These are phyloP conservation scores for Colletotrichum tabaci DNA, from an alignment of 2,329 filamentous ascomycete species.

Conservation along the genomic window DNA sequence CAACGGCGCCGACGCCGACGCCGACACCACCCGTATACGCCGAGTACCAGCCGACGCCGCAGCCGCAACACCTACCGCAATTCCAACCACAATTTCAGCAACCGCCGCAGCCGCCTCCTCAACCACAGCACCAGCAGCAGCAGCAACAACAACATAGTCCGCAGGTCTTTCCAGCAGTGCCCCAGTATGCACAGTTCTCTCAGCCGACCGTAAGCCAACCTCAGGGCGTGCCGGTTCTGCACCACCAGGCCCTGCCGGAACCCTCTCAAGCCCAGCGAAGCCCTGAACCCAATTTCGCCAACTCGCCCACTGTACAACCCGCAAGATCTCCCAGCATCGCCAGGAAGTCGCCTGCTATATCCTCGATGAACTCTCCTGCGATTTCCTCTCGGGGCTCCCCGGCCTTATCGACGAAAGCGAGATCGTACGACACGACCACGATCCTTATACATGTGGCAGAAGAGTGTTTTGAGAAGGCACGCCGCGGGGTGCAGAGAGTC, in stretches of 20 bases:
- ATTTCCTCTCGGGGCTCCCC: conserved; percentile 52
- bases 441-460: conserved; percentile 81
- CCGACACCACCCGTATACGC: conserved; percentile 11
- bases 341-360: conserved; percentile 54
- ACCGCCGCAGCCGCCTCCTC: conserved; percentile 34
- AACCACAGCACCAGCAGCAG: conserved; percentile 8
- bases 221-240: conserved; percentile 31
- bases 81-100: conserved; percentile 38
- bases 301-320: conserved; percentile 57
- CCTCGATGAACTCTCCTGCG: conserved; percentile 44
- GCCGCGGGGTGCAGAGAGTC: conserved; percentile 65
- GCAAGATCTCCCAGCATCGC: conserved; percentile 55
- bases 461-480: conserved; percentile 80
- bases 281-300: conserved; percentile 56
- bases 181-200: conserved; percentile 39
- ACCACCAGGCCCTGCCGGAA: conserved; percentile 33
- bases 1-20: conserved; percentile 26
- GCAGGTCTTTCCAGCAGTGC: conserved; percentile 24
- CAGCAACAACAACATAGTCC: conserved; percentile 19
- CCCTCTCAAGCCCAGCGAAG: conserved; percentile 48
- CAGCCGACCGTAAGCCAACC: conserved; percentile 39
- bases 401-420: conserved; percentile 56
- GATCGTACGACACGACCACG: conserved; percentile 66
- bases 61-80: conserved; percentile 40
- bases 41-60: conserved; percentile 37